Evolutionary conservation across 306 rosid species (phyloP), one percentile per base, ranked within the genome.

Genomic region (Corylus americana): DNA sequence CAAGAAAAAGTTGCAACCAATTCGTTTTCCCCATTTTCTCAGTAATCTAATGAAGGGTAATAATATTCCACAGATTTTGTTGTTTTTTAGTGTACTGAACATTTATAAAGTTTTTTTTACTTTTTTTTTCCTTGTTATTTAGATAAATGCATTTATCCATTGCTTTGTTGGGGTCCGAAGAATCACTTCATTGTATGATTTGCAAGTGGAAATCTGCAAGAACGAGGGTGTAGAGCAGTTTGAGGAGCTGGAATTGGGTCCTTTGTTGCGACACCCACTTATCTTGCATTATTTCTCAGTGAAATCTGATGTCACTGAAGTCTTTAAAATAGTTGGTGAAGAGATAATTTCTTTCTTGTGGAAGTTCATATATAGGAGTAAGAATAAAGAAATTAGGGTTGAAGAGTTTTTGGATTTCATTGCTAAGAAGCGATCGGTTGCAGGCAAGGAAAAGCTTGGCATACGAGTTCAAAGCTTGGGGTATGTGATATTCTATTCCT

Each of bases 71-170:
- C 6, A 6, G 12, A 29, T 37, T 12, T 5, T 48, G 17, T 18
- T 69, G 6, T 74, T 50, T n/a, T 25, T 71, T 13, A 39, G 27
- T 50, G 18, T 45, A 7, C 48, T 25, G 27, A 45, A 72, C 31
- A 8, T 67, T 16, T 47, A 18, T 67, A 25, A 73, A 37, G 31
- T 10, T 3, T 77, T 66, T 55, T 70, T 74, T 70, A 37, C 64
- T 42, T 77, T 11, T 79, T 67, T 79, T 67, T 79, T 77, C 27
- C 77, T 86, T 84, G 83, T 61, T 76, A 45, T 80, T 74, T 76
- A 94, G 97, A 90, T 94, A 83, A 89, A 92, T 94, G 89, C 97
- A 64, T 92, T 87, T 89, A 79, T 95, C 80, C 95, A 92, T 82
- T 94, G 98, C 84, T 94, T 91, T 86, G 93, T 92, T 79, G 97